These are phyloP conservation scores for Nannizzia gypsea DNA, from an alignment of 2,329 filamentous ascomycete genomes.

Conservation along the genomic window DNA sequence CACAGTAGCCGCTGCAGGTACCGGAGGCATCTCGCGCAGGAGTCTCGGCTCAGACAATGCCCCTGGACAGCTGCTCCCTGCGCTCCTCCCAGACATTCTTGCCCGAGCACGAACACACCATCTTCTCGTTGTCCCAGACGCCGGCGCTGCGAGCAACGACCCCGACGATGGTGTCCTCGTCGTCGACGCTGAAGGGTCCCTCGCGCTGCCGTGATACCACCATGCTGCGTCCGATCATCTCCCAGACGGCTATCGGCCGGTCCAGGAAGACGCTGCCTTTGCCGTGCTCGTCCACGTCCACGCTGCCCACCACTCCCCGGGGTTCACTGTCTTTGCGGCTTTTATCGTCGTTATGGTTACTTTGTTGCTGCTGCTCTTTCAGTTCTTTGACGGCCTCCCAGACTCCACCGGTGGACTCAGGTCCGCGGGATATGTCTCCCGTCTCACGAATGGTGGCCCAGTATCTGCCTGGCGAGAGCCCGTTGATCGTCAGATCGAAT, in stretches of 20 bases:
- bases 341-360: no score
- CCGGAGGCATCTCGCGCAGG: no score
- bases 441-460: conserved; percentile 72
- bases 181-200: conserved; percentile 53
- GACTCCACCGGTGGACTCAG: conserved; percentile 67
- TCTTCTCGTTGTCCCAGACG: conserved; percentile 99
- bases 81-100: conserved; percentile 98
- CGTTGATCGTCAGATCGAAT: conserved; percentile 75
- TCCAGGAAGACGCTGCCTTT: conserved; percentile 72
- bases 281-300: conserved; percentile 65
- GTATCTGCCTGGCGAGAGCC: conserved; percentile 70
- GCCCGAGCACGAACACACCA: conserved; percentile 90
- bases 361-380: conserved; percentile 29
- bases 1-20: no score
- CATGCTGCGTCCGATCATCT: conserved; percentile 87
- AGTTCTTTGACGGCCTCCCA: conserved; percentile 50
- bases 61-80: conserved; percentile 74
- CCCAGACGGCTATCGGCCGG: conserved; percentile 77
- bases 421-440: conserved; percentile 76
- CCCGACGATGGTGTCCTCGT: conserved; percentile 75
- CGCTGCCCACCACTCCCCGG: conserved; percentile 57
- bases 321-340: conserved; percentile 18
- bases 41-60: conserved; percentile 90
- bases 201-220: conserved; percentile 62
- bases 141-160: conserved; percentile 92